Base-by-base conservation (phyloP, 306 rosid genomes). In the Quercus gilva region DNA sequence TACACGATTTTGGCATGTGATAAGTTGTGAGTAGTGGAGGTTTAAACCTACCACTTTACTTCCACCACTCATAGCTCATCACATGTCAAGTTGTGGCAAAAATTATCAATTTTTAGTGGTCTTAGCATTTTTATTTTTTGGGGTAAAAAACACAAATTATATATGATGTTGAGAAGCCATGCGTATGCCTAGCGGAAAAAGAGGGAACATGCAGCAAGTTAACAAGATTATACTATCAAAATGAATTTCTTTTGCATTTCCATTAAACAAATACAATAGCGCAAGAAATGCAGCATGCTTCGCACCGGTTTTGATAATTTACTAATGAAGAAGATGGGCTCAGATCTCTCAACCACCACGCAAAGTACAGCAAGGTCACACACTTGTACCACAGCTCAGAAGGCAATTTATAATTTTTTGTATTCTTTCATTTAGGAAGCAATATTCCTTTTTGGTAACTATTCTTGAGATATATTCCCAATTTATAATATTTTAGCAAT, bases 11-110 rank as follows among this genome's bases (percentile, higher is more conserved):
- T 23, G 1, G 1, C 11, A 8, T 7, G 11, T 41, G 45, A 8
- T 41, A 41, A 41, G 45, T 41, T 41, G 1, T 41, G 11, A 41
- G 3, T 41, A 41, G 45, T 41, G 11, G 2, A 41, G 0, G 11
- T 41, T 0, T 41, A 0, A 0, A 7, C 1, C 0, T 0, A 41
- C 1, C 45, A 2, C 45, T 41, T 2, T 7, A 41, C 11, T 41
- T 41, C 1, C 0, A 41, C 3, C 1, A 41, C 3, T 41, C 1
- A 41, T 1, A 41, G 2, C 3, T 41, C 3, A 41, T 41, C 1
- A 41, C 0, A 0, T 41, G 45, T 37, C 0, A 37, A 37, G 10
- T 37, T 37, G 2, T 41, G 11, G 0, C 11, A 41, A 41, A 41
- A 41, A 37, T 41, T 41, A 2, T 8, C 3, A 0, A 8, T 41